These are phyloP conservation scores for Cladophialophora bantiana DNA, from an alignment of 2,329 filamentous ascomycete genomes.

Conservation along the genomic window DNA sequence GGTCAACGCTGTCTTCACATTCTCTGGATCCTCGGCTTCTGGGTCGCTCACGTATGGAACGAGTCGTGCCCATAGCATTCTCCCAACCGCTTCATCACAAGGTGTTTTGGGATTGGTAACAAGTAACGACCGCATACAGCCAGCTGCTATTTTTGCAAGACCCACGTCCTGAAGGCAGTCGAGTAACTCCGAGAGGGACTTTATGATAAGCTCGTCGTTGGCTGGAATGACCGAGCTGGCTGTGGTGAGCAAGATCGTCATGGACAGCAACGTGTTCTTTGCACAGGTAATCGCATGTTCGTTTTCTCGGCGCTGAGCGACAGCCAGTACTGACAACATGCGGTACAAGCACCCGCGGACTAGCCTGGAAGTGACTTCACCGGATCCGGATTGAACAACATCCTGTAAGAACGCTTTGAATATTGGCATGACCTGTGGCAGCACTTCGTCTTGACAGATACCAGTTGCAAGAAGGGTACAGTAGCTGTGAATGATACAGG, in stretches of 20 bases:
- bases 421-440: conserved; percentile 87
- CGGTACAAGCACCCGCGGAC: conserved; percentile 81
- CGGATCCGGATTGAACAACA: conserved; percentile 48
- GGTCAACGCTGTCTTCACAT: conserved; percentile 72
- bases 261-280: conserved; percentile 88
- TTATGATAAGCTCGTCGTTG: conserved; percentile 74
- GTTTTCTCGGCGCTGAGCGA: conserved; percentile 59
- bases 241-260: conserved; percentile 86
- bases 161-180: conserved; percentile 74
- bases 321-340: conserved; percentile 73
- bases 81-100: conserved; percentile 75
- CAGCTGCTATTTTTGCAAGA: conserved; percentile 81
- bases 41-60: conserved; percentile 73
- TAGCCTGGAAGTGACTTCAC: conserved; percentile 66
- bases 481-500: conserved; percentile 96
- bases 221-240: conserved; percentile 76
- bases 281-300: conserved; percentile 84
- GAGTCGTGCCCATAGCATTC: conserved; percentile 76
- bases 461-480: conserved; percentile 89
- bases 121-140: conserved; percentile 85
- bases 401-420: conserved; percentile 88
- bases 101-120: conserved; percentile 66
- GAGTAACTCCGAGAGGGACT: conserved; percentile 79
- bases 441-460: conserved; percentile 83
- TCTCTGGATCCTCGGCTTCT: conserved; percentile 79